Percentiles rank a stretch among this genome's conserved stretches.
Evolutionary conservation across 495 filamentous ascomycete species (phyloP).

Genomic region (Aspergillus diversus): DNA sequence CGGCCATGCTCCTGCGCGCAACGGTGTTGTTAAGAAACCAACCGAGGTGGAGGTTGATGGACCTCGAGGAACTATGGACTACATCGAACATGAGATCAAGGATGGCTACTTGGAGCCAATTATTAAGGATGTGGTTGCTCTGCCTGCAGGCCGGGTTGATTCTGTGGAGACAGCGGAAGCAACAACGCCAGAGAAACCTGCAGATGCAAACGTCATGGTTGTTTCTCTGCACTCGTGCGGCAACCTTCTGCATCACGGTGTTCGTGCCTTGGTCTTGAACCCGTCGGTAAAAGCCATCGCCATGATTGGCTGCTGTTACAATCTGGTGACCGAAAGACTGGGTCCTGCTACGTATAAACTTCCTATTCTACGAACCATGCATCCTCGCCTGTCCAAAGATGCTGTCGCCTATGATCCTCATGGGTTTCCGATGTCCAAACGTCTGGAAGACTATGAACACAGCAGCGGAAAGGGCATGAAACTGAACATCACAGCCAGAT

Average conservation of each 20-base stretch:
- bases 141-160: slow-evolving; percentile 16
- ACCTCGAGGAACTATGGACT: slow-evolving; percentile 50
- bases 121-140: slow-evolving; percentile 65
- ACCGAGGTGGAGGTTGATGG: slow-evolving; percentile 8
- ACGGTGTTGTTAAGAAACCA: slow-evolving; percentile 25
- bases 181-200: slow-evolving; percentile 16
- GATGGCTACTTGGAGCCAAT: slow-evolving; percentile 79
- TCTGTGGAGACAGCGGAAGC: slow-evolving; percentile 18
- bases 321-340: slow-evolving; percentile 87
- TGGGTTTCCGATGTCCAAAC: slow-evolving; percentile 89
- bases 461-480: slow-evolving; percentile 62
- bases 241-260: slow-evolving; percentile 92
- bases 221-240: slow-evolving; percentile 97
- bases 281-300: slow-evolving; percentile 84
- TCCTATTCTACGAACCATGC: slow-evolving; percentile 63
- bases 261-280: slow-evolving; percentile 82
- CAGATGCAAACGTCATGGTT: slow-evolving; percentile 67
- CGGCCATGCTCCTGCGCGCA: slow-evolving; percentile 20
- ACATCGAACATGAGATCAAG: slow-evolving; percentile 59
- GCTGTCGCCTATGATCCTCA: slow-evolving; percentile 75
- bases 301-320: slow-evolving; percentile 97
- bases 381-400: slow-evolving; percentile 59
- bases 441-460: slow-evolving; percentile 62
- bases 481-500: slow-evolving; percentile 92
- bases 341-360: slow-evolving; percentile 85